phyloP scores from a whole-genome alignment of 1,284 basidiomycete species.

The Leucoagaricus sp. region DNA sequence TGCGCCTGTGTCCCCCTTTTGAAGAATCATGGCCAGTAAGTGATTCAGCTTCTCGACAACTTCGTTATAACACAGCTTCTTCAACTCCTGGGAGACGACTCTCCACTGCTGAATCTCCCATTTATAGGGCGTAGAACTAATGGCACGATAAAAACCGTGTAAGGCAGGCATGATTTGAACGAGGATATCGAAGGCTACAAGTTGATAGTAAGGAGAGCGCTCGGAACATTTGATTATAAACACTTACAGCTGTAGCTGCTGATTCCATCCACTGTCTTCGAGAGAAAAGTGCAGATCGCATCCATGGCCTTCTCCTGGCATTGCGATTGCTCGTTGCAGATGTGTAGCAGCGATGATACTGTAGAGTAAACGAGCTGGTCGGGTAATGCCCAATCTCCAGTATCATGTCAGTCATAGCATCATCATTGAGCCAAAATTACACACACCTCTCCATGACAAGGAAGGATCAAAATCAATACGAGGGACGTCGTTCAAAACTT shows the following conservation, averaged over 20 bases:
- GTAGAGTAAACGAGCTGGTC: slow-evolving; percentile 81
- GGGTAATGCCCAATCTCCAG: slow-evolving; percentile 75
- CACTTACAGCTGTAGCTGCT: slow-evolving; percentile 55
- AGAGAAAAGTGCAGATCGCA: slow-evolving; percentile 64
- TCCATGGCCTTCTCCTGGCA: slow-evolving; percentile 49
- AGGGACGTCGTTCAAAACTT: slow-evolving; percentile 70
- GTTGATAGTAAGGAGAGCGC: background rate
- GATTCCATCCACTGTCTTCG: slow-evolving; percentile 57
- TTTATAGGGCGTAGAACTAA: slow-evolving; percentile 74
- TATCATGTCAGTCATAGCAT: background rate
- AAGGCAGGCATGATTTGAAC: slow-evolving; percentile 80
- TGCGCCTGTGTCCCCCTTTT: slow-evolving; percentile 51
- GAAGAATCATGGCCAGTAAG: slow-evolving; percentile 61
- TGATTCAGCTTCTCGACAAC: slow-evolving; percentile 71
- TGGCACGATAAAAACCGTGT: slow-evolving; percentile 86
- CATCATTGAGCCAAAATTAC: slow-evolving; percentile 19
- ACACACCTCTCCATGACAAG: slow-evolving; percentile 72
- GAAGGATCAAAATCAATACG: slow-evolving; percentile 75
- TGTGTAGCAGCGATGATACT: slow-evolving; percentile 69
- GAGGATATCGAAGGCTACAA: slow-evolving; percentile 66
- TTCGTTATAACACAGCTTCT: slow-evolving; percentile 57
- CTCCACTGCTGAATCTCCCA: slow-evolving; percentile 77
- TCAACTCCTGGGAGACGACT: slow-evolving; percentile 53
- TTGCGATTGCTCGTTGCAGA: slow-evolving; percentile 55
- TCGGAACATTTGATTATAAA: background rate